phyloP scores from a whole-genome alignment of 2,329 filamentous ascomycete genomes.

The Alternaria brassicae region DNA sequence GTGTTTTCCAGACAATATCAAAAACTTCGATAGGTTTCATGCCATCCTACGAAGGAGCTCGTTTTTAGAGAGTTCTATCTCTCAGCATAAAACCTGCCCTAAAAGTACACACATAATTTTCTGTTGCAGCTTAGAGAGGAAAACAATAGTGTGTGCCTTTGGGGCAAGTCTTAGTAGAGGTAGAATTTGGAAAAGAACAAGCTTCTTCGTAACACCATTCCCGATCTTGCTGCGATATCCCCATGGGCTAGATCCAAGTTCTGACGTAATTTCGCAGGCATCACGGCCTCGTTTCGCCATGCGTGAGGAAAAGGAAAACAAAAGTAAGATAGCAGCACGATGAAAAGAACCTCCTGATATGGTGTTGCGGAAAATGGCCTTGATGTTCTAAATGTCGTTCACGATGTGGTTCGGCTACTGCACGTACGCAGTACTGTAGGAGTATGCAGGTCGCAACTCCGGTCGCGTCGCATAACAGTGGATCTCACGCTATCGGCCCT shows the following conservation, averaged over 20 bases:
- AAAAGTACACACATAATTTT: too few relatives aligned
- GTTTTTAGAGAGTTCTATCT: too few relatives aligned
- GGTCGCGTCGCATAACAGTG: background rate
- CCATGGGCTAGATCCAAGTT: background rate
- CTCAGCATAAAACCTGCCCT: too few relatives aligned
- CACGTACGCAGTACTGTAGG: background rate
- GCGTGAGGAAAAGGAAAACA: background rate
- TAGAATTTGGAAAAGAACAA: too few relatives aligned
- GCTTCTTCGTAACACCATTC: too few relatives aligned
- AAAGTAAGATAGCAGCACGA: background rate
- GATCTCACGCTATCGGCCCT: constrained; percentile 5
- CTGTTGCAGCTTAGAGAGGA: too few relatives aligned
- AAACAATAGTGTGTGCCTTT: too few relatives aligned
- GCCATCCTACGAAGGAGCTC: too few relatives aligned
- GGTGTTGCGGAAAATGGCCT: background rate
- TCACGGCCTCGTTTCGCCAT: background rate
- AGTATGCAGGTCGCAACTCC: background rate
- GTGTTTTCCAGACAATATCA: background rate
- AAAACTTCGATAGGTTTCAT: background rate
- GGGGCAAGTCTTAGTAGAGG: too few relatives aligned
- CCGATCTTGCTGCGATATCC: background rate
- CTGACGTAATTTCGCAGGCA: background rate
- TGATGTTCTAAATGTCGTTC: background rate
- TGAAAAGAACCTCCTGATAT: background rate
- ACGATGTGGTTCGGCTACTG: constrained; percentile 1